Conservation (phyloP, 78 protist species). For the Diacronema lutheri region DNA sequence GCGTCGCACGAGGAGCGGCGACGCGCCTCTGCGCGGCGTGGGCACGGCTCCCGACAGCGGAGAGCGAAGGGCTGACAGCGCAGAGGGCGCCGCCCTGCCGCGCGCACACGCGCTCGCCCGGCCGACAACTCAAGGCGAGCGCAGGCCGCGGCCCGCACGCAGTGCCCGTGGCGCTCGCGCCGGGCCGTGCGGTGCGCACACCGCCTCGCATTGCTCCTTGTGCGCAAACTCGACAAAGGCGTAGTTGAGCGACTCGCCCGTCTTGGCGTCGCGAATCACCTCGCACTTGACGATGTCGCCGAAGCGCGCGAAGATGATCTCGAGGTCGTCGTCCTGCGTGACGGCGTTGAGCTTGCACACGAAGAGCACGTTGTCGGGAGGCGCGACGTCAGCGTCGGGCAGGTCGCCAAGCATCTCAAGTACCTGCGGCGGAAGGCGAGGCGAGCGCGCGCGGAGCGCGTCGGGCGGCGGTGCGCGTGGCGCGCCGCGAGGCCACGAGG, state of each 20-base stretch:
- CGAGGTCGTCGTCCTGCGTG: conserved; percentile 89
- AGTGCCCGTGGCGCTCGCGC: too few relatives aligned
- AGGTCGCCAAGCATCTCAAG: conserved; percentile 54
- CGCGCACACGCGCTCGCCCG: too few relatives aligned
- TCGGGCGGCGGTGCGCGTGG: too few relatives aligned
- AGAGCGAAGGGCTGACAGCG: too few relatives aligned
- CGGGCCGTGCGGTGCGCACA: too few relatives aligned
- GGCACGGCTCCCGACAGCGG: too few relatives aligned
- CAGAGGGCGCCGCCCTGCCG: too few relatives aligned
- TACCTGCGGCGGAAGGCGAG: background rate
- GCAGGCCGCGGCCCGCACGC: too few relatives aligned
- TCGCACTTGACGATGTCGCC: conserved; percentile 69
- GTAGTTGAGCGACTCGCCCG: conserved; percentile 81
- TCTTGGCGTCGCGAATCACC: conserved; percentile 79
- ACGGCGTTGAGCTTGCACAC: conserved; percentile 94
- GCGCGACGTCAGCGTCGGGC: conserved; percentile 83
- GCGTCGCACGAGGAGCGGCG: too few relatives aligned
- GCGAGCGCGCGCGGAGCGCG: background rate
- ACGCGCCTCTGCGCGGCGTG: too few relatives aligned
- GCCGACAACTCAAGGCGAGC: too few relatives aligned
- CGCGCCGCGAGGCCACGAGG: too few relatives aligned
- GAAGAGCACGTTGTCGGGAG: conserved; percentile 94
- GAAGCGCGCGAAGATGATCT: conserved; percentile 82
- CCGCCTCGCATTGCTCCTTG: conserved; percentile 28
- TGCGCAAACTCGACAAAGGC: conserved; percentile 94